Evolutionary conservation across 2,329 filamentous ascomycete species (phyloP).

Genomic region (Pseudopithomyces chartarum): DNA sequence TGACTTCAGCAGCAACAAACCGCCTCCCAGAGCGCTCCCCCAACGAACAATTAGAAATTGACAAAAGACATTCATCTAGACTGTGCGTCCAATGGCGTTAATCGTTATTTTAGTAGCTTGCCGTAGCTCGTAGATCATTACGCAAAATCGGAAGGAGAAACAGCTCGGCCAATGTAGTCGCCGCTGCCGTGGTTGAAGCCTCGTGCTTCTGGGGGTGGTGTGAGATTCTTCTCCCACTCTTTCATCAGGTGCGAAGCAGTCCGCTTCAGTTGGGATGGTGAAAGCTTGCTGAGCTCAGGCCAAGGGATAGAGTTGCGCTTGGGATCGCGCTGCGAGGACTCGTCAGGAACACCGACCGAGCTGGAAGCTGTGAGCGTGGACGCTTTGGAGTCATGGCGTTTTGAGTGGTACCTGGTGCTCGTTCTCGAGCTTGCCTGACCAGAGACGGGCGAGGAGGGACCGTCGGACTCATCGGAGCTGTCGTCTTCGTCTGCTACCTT

Average conservation of each 20-base stretch:
- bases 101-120: slow-evolving; percentile 31
- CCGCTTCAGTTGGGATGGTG: slow-evolving; percentile 76
- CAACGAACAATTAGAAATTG: slow-evolving; percentile 23
- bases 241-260: slow-evolving; percentile 87
- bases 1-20: slow-evolving; percentile 23
- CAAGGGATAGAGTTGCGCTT: slow-evolving; percentile 60
- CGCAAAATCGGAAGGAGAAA: slow-evolving; percentile 24
- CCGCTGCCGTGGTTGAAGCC: slow-evolving; percentile 37
- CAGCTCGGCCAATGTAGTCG: slow-evolving; percentile 42
- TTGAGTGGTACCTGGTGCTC: slow-evolving; percentile 56
- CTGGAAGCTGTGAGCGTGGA: slow-evolving; percentile 41
- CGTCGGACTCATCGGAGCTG: slow-evolving; percentile 57
- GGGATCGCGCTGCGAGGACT: slow-evolving; percentile 27
- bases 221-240: slow-evolving; percentile 85
- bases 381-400: slow-evolving; percentile 46
- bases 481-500: slow-evolving; percentile 27
- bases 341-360: slow-evolving; percentile 30
- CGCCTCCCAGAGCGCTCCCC: slow-evolving; percentile 18
- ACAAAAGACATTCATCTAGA: slow-evolving; percentile 36
- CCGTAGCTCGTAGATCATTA: slow-evolving; percentile 28
- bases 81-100: slow-evolving; percentile 33
- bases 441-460: slow-evolving; percentile 50
- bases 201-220: slow-evolving; percentile 50
- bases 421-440: slow-evolving; percentile 56
- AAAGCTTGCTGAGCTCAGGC: slow-evolving; percentile 72